Conservation (phyloP, 2,329 filamentous ascomycete species). For the Tolypocladium pustulatum region DNA sequence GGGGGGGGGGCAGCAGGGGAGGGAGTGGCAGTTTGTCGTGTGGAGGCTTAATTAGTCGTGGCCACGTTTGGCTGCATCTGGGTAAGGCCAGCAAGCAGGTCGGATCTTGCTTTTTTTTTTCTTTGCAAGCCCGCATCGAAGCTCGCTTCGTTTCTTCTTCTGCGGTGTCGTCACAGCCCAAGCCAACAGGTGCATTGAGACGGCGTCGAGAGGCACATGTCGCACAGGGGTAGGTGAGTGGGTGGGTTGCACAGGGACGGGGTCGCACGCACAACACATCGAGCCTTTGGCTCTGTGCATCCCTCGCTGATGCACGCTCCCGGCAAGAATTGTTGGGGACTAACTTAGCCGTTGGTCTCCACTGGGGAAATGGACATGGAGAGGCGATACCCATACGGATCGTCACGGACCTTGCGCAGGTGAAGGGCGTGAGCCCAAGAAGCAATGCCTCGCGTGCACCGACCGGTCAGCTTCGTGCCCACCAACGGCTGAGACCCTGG, state of each 20-base stretch:
- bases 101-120: constrained; percentile 6
- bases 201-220: not conserved
- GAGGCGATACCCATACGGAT: not conserved
- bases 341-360: not conserved
- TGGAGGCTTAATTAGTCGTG: not conserved
- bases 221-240: not conserved
- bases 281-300: not conserved
- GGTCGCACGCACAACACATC: not conserved
- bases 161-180: not conserved
- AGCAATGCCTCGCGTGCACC: not conserved
- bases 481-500: not conserved
- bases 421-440: not conserved
- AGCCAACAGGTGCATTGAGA: not conserved
- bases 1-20: too few relatives aligned
- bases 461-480: not conserved
- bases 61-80: constrained; percentile 2
- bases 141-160: not conserved
- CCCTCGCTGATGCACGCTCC: not conserved
- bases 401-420: not conserved
- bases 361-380: not conserved
- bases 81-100: constrained; percentile 5
- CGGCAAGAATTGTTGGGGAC: not conserved
- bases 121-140: not conserved
- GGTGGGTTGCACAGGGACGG: too few relatives aligned
- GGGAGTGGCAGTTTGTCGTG: not conserved